Base-by-base conservation (phyloP, 345 rosid genomes). In the Geranium rotundifolium region DNA sequence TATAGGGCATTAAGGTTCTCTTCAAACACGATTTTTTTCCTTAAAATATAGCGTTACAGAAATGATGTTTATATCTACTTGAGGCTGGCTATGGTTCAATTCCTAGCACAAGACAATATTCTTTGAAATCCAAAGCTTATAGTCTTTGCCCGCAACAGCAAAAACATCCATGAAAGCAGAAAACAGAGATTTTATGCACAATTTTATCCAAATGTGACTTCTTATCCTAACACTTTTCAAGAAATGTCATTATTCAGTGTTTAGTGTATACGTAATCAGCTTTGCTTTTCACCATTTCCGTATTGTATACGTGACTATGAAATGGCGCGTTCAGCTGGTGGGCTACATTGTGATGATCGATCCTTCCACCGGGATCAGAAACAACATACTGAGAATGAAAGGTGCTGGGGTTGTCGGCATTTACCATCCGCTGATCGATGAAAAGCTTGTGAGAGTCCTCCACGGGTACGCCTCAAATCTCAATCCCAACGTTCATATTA, bases 311-410 rank as follows among this genome's bases (percentile, higher is more conserved):
- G 52, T 46, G 52, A 46, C 16, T 46, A 12, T 7, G 8, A 16
- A 5, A 8, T 41, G 65, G 61, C n/a, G 69, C 52, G 54, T 50
- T n/a, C 13, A 75, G 66, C 80, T 90, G 99, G 99, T 80, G 63
- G 99, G 99, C 61, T 93, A 90, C 77, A 82, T 90, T 61, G 90
- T 90, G 59, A 86, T 88, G 97, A 75, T 79, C 61, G 95, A 93
- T 67, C 87, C 78, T 65, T 69, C 58, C 16, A 79, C 89, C 17
- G 88, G 95, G 5, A 20, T 29, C 63, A 81, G 88, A 79, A 79
- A 49, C 67, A 81, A 75, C 63, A 69, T 90, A 15, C 67, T 88
- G 69, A 82, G 99, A 71, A 82, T 93, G 80, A 85, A 76, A 65
- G 87, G 88, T 31, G 95, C 97, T 60, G 71, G 56, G 37, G 89